These are phyloP conservation scores for Pichia sp. DNA, from an alignment of 1,139 yeast species.

Conservation along the genomic window DNA sequence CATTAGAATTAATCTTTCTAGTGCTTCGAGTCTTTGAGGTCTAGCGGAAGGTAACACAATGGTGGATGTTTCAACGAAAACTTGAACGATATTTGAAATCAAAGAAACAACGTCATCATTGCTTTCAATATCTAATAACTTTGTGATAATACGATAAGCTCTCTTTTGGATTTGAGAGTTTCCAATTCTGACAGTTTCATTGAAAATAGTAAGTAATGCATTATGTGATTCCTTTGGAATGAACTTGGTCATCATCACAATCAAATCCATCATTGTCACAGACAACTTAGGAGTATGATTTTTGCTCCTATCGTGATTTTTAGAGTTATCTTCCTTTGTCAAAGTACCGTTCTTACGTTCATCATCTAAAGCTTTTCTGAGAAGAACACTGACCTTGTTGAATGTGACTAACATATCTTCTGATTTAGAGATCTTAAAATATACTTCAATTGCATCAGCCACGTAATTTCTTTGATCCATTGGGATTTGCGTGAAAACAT, in stretches of 20 bases:
- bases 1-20: slow-evolving; percentile 54
- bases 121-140: slow-evolving; percentile 56
- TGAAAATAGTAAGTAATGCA: slow-evolving; percentile 75
- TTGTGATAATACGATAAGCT: slow-evolving; percentile 75
- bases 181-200: slow-evolving; percentile 54
- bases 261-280: slow-evolving; percentile 85
- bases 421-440: slow-evolving; percentile 63
- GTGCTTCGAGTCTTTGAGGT: slow-evolving; percentile 71
- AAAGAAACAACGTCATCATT: slow-evolving; percentile 48
- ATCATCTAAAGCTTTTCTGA: slow-evolving; percentile 71
- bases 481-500: slow-evolving; percentile 81
- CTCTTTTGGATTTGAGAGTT: slow-evolving; percentile 82
- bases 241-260: slow-evolving; percentile 81
- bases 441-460: slow-evolving; percentile 79
- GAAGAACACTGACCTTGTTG: slow-evolving; percentile 75
- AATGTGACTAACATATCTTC: slow-evolving; percentile 72
- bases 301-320: slow-evolving; percentile 19
- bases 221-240: slow-evolving; percentile 67
- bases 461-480: slow-evolving; percentile 82
- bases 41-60: slow-evolving; percentile 68
- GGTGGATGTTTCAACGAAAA: slow-evolving; percentile 56
- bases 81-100: slow-evolving; percentile 54
- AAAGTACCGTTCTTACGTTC: slow-evolving; percentile 38
- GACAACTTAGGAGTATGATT: slow-evolving; percentile 47
- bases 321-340: slow-evolving; percentile 33